Conservation (phyloP, 1,139 yeast species). For the Diutina mesorugosa region DNA sequence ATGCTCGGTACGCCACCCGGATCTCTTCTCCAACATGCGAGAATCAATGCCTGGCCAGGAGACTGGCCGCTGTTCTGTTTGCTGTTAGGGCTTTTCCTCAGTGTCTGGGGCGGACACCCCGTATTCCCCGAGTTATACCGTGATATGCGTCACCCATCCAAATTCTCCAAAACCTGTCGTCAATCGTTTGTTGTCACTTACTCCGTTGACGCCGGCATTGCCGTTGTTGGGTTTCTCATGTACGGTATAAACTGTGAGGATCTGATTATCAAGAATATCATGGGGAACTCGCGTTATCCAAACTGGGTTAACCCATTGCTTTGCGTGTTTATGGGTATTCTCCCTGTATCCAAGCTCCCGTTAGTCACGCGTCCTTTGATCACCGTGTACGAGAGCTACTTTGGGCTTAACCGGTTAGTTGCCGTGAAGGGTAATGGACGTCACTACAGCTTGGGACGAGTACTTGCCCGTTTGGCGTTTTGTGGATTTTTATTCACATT, state of each 20-base stretch:
- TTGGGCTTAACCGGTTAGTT: constrained; percentile 12
- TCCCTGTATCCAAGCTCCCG: constrained; percentile 30
- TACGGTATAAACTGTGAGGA: constrained; percentile 24
- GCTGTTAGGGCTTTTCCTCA: constrained; percentile 65
- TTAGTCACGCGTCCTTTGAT: constrained; percentile 26
- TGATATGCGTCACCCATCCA: constrained; percentile 71
- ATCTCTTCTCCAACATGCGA: constrained; percentile 44
- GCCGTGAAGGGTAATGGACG: not conserved
- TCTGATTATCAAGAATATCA: constrained; percentile 25
- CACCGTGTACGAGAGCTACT: constrained; percentile 22
- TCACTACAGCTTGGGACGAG: not conserved
- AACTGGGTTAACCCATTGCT: constrained; percentile 16
- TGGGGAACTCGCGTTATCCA: constrained; percentile 23
- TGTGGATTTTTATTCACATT: constrained; percentile 7
- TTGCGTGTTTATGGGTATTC: constrained; percentile 24
- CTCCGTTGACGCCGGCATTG: constrained; percentile 30
- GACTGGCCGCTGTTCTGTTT: constrained; percentile 36
- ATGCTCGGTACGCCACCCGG: constrained; percentile 46
- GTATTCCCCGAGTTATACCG: constrained; percentile 70
- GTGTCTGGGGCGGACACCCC: constrained; percentile 89
- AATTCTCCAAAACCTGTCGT: constrained; percentile 12
- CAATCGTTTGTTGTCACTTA: constrained; percentile 23
- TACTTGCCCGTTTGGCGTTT: constrained; percentile 12
- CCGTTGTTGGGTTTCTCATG: constrained; percentile 39
- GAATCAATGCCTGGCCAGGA: constrained; percentile 38